Conservation (phyloP, 805 yeast species). For the Yamadazyma akitaensis region DNA sequence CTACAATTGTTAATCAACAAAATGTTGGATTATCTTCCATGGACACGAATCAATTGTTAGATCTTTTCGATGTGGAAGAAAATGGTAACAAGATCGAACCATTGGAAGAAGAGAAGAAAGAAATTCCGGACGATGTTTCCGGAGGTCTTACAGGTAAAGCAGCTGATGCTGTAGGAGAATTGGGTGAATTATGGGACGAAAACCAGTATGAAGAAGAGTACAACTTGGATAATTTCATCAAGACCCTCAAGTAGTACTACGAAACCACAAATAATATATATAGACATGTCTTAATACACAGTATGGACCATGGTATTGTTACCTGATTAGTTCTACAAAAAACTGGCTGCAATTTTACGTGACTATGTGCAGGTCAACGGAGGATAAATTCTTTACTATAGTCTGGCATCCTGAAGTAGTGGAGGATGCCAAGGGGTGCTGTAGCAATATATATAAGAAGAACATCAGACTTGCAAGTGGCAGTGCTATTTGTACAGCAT, state of each 20-base stretch:
- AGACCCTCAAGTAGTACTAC: slow-evolving; percentile 44
- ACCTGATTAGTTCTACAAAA: no score
- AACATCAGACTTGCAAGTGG: no score
- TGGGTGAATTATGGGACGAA: slow-evolving; percentile 95
- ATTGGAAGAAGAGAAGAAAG: slow-evolving; percentile 29
- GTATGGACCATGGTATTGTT: background rate
- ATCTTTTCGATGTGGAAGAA: slow-evolving; percentile 78
- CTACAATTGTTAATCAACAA: slow-evolving; percentile 93
- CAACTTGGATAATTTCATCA: slow-evolving; percentile 87
- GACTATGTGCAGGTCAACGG: background rate
- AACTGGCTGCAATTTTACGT: background rate
- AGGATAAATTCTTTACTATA: background rate
- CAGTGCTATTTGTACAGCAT: no score
- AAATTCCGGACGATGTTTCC: slow-evolving; percentile 60
- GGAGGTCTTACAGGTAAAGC: slow-evolving; percentile 72
- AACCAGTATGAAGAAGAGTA: slow-evolving; percentile 96
- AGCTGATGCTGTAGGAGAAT: slow-evolving; percentile 80
- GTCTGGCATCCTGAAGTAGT: background rate
- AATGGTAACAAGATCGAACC: slow-evolving; percentile 33
- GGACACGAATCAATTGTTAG: slow-evolving; percentile 94
- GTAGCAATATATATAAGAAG: no score
- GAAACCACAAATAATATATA: background rate
- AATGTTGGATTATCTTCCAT: slow-evolving; percentile 93
- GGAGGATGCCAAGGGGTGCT: background rate
- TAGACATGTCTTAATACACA: background rate